Percentiles rank a stretch among this genome's conserved stretches.
phyloP scores from a whole-genome alignment of 805 yeast species.

The Ogataea chonburiensis region DNA sequence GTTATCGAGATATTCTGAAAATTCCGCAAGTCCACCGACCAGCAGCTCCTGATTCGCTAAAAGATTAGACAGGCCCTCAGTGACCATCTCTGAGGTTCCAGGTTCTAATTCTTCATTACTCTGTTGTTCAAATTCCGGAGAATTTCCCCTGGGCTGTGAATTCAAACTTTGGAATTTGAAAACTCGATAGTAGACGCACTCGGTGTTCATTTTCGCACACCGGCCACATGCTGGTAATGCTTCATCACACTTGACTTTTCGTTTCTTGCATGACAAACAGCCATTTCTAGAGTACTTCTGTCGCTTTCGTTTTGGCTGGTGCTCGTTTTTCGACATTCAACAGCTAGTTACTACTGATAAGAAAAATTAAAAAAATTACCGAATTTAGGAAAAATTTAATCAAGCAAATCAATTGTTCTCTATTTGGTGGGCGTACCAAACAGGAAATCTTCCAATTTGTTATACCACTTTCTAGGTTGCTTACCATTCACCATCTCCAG shows the following conservation, averaged over 20 bases:
- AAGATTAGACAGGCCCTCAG: slow-evolving; percentile 18
- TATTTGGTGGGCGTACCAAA: slow-evolving; percentile 13
- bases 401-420: not conserved
- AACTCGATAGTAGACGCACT: slow-evolving; percentile 35
- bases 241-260: slow-evolving; percentile 40
- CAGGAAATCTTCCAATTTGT: slow-evolving; percentile 14
- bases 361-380: slow-evolving; percentile 1
- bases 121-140: too few species aligned
- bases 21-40: slow-evolving; percentile 23
- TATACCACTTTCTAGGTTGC: slow-evolving; percentile 16
- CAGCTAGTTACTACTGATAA: not conserved
- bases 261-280: slow-evolving; percentile 40
- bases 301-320: slow-evolving; percentile 25
- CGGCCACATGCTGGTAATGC: slow-evolving; percentile 36
- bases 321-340: slow-evolving; percentile 5
- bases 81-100: slow-evolving; percentile 5
- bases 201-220: slow-evolving; percentile 34
- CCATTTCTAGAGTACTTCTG: slow-evolving; percentile 42
- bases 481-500: slow-evolving; percentile 9
- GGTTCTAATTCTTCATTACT: not conserved
- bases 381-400: slow-evolving; percentile 1
- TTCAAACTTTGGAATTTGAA: slow-evolving; percentile 28
- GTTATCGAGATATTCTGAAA: slow-evolving; percentile 15
- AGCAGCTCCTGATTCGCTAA: slow-evolving; percentile 26
- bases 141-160: too few species aligned